Evolutionary conservation across 2,329 filamentous ascomycete species (phyloP).

Genomic region (Alternaria tenuissima): DNA sequence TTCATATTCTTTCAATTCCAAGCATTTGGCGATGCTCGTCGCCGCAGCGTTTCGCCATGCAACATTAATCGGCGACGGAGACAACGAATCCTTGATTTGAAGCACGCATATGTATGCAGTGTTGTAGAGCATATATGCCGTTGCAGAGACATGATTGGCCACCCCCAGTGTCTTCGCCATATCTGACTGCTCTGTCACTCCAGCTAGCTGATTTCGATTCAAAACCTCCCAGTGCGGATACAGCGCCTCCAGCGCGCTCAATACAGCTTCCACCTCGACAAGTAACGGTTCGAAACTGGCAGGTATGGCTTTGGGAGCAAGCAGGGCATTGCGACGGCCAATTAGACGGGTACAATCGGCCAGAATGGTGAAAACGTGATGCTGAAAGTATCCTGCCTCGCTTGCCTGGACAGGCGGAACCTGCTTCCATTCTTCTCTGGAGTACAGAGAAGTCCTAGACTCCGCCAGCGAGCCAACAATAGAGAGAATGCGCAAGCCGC

Average conservation of each 20-base stretch:
- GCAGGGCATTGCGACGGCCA: constrained; percentile 17
- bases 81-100: constrained; percentile 29
- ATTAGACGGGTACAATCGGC: constrained; percentile 36
- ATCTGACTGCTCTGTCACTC: constrained; percentile 3
- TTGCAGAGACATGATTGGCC: constrained; percentile 31
- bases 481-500: constrained; percentile 31
- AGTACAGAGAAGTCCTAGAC: constrained; percentile 28
- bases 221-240: constrained; percentile 21
- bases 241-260: constrained; percentile 18
- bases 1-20: constrained; percentile 33
- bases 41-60: constrained; percentile 30
- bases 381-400: constrained; percentile 25
- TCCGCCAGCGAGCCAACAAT: constrained; percentile 36
- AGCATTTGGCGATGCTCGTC: constrained; percentile 25
- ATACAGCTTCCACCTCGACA: constrained; percentile 6
- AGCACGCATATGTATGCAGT: constrained; percentile 31
- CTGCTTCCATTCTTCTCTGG: constrained; percentile 35
- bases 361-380: constrained; percentile 31
- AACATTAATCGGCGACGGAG: constrained; percentile 22
- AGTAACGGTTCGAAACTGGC: constrained; percentile 16
- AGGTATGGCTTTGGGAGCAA: neutral
- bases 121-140: constrained; percentile 38
- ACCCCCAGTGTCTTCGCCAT: constrained; percentile 23
- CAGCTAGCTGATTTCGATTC: constrained; percentile 23
- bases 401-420: constrained; percentile 19